These are phyloP conservation scores for Teratosphaeria nubilosa DNA, from an alignment of 2,329 filamentous ascomycete genomes.

Conservation along the genomic window DNA sequence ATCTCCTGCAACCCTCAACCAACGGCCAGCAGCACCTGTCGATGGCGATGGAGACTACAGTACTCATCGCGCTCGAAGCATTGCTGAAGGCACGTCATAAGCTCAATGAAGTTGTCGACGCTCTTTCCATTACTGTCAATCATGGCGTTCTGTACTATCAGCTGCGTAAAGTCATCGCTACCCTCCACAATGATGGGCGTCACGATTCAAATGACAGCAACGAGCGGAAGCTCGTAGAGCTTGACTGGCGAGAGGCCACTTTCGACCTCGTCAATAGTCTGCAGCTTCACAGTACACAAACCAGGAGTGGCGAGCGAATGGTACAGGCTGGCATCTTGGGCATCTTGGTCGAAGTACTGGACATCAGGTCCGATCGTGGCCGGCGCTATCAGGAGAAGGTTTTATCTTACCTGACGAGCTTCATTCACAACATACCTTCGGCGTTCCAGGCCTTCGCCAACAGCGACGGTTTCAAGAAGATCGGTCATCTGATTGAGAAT, in stretches of 20 bases:
- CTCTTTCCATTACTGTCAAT: slow-evolving; percentile 91
- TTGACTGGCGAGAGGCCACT: slow-evolving; percentile 82
- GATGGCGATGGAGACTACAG: slow-evolving; percentile 68
- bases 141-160: slow-evolving; percentile 92
- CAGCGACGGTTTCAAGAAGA: slow-evolving; percentile 76
- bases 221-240: slow-evolving; percentile 52
- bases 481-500: slow-evolving; percentile 75
- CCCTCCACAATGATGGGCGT: slow-evolving; percentile 51
- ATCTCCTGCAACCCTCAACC: slow-evolving; percentile 75
- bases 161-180: slow-evolving; percentile 78
- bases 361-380: slow-evolving; percentile 69
- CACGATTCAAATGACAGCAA: slow-evolving; percentile 35
- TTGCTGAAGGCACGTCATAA: slow-evolving; percentile 69
- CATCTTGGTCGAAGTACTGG: slow-evolving; percentile 79
- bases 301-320: slow-evolving; percentile 67
- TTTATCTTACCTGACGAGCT: slow-evolving; percentile 75
- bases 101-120: slow-evolving; percentile 71
- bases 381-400: slow-evolving; percentile 76
- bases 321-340: slow-evolving; percentile 83
- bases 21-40: slow-evolving; percentile 60
- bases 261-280: slow-evolving; percentile 82
- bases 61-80: slow-evolving; percentile 74
- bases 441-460: slow-evolving; percentile 75
- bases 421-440: slow-evolving; percentile 70
- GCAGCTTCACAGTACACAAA: slow-evolving; percentile 40